phyloP scores from a whole-genome alignment of 2,329 filamentous ascomycete species.

The Aspergillus nomiae region DNA sequence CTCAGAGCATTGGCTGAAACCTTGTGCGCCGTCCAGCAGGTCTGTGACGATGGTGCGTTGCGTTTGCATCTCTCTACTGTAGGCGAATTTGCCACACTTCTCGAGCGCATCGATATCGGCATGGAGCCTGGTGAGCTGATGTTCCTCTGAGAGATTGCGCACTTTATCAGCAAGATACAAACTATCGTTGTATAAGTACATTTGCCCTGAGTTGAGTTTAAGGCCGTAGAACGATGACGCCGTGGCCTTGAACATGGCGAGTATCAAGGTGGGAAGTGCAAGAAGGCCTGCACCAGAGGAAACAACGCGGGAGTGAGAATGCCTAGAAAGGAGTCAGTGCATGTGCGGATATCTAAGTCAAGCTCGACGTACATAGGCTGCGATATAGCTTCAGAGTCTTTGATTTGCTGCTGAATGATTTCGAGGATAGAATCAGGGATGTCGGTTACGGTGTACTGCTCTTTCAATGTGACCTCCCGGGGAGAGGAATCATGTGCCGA shows the following conservation, averaged over 20 bases:
- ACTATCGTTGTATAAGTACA: conserved; percentile 68
- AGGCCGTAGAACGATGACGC: conserved; percentile 49
- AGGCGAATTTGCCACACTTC: conserved; percentile 62
- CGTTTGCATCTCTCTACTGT: conserved; percentile 65
- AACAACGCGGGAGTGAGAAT: conserved; percentile 39
- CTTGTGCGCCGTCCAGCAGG: conserved; percentile 64
- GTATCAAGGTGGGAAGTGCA: conserved; percentile 48
- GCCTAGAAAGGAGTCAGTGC: conserved; percentile 29
- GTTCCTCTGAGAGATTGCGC: conserved; percentile 49
- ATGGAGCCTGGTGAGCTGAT: conserved; percentile 53
- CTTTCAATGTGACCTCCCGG: conserved; percentile 74
- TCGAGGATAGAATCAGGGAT: conserved; percentile 74
- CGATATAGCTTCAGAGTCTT: conserved; percentile 43
- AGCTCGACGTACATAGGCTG: conserved; percentile 36
- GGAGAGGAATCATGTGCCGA: conserved; percentile 23
- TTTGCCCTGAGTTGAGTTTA: conserved; percentile 55
- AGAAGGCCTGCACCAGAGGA: conserved; percentile 47
- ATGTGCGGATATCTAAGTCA: neutral
- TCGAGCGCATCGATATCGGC: conserved; percentile 59
- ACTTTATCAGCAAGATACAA: conserved; percentile 59
- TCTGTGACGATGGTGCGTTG: conserved; percentile 65
- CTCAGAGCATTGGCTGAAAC: conserved; percentile 61
- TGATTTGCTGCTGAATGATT: conserved; percentile 44
- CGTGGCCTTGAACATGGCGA: conserved; percentile 55
- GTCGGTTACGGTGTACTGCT: conserved; percentile 85